These are phyloP conservation scores for Kazachstania psychrophila DNA, from an alignment of 805 yeast genomes.

Conservation along the genomic window DNA sequence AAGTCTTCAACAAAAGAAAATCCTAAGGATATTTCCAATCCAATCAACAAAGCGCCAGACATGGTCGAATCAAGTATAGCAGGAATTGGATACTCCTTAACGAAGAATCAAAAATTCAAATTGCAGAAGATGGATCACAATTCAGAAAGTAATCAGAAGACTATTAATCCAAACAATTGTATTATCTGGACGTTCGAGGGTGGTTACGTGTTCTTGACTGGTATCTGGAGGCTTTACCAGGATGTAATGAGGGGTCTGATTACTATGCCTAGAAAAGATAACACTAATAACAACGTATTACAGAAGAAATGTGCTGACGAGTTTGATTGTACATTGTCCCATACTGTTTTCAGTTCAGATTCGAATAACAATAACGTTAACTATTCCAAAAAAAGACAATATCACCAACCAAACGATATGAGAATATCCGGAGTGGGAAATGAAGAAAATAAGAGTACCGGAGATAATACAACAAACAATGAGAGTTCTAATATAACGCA, in stretches of 20 bases:
- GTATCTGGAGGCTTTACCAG: conserved; percentile 59
- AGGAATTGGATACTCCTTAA: conserved; percentile 8
- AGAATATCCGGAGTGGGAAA: background rate
- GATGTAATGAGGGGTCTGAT: conserved; percentile 25
- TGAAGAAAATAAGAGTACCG: background rate
- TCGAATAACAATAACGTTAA: background rate
- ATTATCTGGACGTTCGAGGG: conserved; percentile 80
- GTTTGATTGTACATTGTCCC: conserved; percentile 3
- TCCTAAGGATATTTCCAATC: too few relatives aligned
- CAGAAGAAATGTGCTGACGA: conserved; percentile 5
- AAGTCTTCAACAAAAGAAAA: background rate
- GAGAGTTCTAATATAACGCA: background rate
- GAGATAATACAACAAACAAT: background rate
- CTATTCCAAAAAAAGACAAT: background rate
- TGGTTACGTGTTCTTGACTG: conserved; percentile 80
- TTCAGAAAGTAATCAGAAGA: conserved; percentile 1
- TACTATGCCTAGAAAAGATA: conserved; percentile 3
- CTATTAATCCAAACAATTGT: conserved; percentile 43
- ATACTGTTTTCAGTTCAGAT: conserved; percentile 1
- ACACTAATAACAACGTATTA: background rate
- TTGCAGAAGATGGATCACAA: conserved; percentile 9
- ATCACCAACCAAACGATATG: background rate
- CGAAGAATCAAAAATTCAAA: conserved; percentile 24
- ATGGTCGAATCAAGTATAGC: background rate
- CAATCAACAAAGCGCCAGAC: too few relatives aligned